Evolutionary conservation across 2,329 filamentous ascomycete genomes (phyloP).

Genomic region (Colletotrichum falcatum): DNA sequence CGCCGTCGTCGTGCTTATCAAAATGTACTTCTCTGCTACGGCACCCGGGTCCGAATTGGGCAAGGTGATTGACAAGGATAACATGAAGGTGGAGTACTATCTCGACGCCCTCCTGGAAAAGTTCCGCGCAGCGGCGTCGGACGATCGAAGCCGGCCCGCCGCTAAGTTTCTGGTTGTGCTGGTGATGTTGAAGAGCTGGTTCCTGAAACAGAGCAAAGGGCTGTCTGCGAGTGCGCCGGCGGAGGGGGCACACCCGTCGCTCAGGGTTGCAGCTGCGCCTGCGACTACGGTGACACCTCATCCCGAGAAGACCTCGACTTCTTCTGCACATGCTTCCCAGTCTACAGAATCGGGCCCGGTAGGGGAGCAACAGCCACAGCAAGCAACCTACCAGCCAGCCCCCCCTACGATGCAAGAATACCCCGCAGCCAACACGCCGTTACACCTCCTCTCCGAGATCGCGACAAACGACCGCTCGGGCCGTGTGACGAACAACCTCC

Average conservation of each 20-base stretch:
- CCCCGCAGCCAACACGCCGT: conserved; percentile 61
- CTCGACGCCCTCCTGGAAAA: conserved; percentile 77
- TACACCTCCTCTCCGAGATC: conserved; percentile 68
- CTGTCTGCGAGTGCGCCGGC: conserved; percentile 14
- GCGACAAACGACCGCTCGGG: conserved; percentile 57
- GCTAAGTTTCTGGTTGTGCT: conserved; percentile 79
- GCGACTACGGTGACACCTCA: conserved; percentile 13
- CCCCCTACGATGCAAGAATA: conserved; percentile 44
- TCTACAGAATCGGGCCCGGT: not conserved
- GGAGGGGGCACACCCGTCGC: conserved; percentile 13
- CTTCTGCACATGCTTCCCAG: not conserved
- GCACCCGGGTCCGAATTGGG: conserved; percentile 74
- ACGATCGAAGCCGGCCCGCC: conserved; percentile 73
- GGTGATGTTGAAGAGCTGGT: conserved; percentile 78
- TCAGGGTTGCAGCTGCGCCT: not conserved
- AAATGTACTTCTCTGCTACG: conserved; percentile 77
- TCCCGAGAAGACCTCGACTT: not conserved
- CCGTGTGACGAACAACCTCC: conserved; percentile 34
- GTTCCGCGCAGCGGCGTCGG: conserved; percentile 72
- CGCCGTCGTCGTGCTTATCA: conserved; percentile 77
- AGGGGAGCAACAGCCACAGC: conserved; percentile 43
- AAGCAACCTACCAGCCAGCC: conserved; percentile 42
- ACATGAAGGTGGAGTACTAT: conserved; percentile 74
- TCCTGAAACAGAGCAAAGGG: conserved; percentile 62
- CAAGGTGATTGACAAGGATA: conserved; percentile 75